Evolutionary conservation across 768 basidiomycete species (phyloP).

Genomic region (Pholiota conissans): DNA sequence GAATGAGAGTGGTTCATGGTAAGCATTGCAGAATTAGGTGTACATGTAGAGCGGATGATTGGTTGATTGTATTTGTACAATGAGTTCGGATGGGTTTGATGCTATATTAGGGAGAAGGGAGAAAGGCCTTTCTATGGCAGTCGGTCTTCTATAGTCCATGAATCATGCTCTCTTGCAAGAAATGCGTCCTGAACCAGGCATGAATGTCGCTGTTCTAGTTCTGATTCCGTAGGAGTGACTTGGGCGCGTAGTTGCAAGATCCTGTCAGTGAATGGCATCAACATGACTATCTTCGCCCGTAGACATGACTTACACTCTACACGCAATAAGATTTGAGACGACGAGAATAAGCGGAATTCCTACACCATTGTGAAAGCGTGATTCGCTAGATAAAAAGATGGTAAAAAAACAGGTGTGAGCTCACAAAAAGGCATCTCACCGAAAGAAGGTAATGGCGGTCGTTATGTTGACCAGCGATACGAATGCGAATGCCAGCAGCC

Average conservation of each 20-base stretch:
- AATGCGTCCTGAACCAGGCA: slow-evolving; percentile 26
- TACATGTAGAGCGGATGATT: neutral
- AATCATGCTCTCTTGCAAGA: neutral
- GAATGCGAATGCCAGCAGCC: slow-evolving; percentile 31
- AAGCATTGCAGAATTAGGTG: neutral
- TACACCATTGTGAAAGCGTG: slow-evolving; percentile 29
- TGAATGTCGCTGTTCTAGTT: slow-evolving; percentile 31
- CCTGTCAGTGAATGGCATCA: slow-evolving; percentile 27
- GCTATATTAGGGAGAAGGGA: neutral
- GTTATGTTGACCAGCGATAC: slow-evolving; percentile 29
- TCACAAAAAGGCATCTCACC: slow-evolving; percentile 20
- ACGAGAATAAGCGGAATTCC: slow-evolving; percentile 37
- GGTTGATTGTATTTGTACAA: neutral
- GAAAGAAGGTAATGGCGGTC: slow-evolving; percentile 32
- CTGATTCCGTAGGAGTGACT: slow-evolving; percentile 31
- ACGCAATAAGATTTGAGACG: slow-evolving; percentile 36
- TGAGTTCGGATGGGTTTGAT: neutral
- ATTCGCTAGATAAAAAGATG: slow-evolving; percentile 24
- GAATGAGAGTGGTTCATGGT: neutral
- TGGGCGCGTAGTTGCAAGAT: slow-evolving; percentile 41
- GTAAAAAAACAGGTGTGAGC: neutral
- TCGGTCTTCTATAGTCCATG: slow-evolving; percentile 7
- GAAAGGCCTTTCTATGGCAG: neutral
- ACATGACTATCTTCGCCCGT: slow-evolving; percentile 30
- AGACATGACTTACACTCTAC: slow-evolving; percentile 4